Percentiles rank a stretch among this genome's conserved stretches.
phyloP scores from a whole-genome alignment of 2,329 filamentous ascomycete genomes.

The Fusarium udum region DNA sequence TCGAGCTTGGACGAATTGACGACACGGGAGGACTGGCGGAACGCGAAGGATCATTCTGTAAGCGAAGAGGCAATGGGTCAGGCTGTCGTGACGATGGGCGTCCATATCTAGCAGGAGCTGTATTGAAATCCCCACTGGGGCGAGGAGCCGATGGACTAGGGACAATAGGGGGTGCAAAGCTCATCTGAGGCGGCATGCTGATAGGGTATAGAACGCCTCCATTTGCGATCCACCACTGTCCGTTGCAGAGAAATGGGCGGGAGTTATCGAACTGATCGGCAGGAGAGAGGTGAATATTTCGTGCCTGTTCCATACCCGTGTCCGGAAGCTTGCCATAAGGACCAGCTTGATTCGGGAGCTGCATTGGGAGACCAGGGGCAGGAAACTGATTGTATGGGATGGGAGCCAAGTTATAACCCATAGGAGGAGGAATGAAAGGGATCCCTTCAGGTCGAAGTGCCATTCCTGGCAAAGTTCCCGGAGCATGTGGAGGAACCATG shows the following conservation, averaged over 20 bases:
- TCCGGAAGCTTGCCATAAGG: slow-evolving; percentile 47
- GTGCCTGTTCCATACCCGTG: slow-evolving; percentile 45
- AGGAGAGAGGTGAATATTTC: slow-evolving; percentile 49
- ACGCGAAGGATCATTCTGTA: not conserved
- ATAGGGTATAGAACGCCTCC: slow-evolving; percentile 40
- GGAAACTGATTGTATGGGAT: slow-evolving; percentile 39
- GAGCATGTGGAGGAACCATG: slow-evolving; percentile 47
- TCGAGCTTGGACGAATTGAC: slow-evolving; percentile 69
- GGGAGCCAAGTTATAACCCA: slow-evolving; percentile 50
- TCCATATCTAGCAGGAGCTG: not conserved
- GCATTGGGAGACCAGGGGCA: slow-evolving; percentile 24
- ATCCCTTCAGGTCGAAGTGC: slow-evolving; percentile 45
- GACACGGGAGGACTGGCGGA: slow-evolving; percentile 57
- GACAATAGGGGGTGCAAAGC: slow-evolving; percentile 42
- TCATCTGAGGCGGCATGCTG: slow-evolving; percentile 26
- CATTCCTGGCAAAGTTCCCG: slow-evolving; percentile 46
- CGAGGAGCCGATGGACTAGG: slow-evolving; percentile 23
- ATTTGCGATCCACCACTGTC: slow-evolving; percentile 54
- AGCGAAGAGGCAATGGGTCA: slow-evolving; percentile 1
- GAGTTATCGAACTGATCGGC: slow-evolving; percentile 58
- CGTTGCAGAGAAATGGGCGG: slow-evolving; percentile 57
- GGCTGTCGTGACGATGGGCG: slow-evolving; percentile 7
- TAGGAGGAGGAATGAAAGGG: slow-evolving; percentile 53
- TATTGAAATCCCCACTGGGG: not conserved
- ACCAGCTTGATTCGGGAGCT: slow-evolving; percentile 26